phyloP scores from a whole-genome alignment of 805 yeast species.

The Blastobotrys chiropterorum region DNA sequence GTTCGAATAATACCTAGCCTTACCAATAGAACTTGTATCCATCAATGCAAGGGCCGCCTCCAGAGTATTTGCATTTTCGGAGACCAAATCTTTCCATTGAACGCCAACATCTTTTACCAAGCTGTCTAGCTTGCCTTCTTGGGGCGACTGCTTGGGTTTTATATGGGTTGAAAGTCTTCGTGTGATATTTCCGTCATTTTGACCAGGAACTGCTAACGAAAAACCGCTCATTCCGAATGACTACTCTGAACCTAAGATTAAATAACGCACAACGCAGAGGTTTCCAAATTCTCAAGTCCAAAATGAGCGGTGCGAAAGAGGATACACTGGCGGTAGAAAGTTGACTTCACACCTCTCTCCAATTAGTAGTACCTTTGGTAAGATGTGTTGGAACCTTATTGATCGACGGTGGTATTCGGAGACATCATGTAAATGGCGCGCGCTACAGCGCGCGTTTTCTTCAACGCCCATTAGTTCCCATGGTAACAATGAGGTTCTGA shows the following conservation, averaged over 20 bases:
- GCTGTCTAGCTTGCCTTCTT: conserved; percentile 8
- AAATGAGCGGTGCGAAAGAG: too few relatives aligned
- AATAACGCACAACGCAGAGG: too few relatives aligned
- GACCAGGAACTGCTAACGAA: conserved; percentile 7
- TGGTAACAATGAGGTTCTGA: too few relatives aligned
- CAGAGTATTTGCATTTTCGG: conserved; percentile 65
- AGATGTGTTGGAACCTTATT: not conserved
- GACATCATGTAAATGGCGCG: not conserved
- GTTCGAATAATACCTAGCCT: conserved; percentile 65
- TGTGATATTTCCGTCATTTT: conserved; percentile 9
- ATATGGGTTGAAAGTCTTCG: conserved; percentile 16
- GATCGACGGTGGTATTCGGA: not conserved
- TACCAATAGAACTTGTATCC: conserved; percentile 87
- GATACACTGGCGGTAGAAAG: too few relatives aligned
- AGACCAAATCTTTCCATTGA: conserved; percentile 46
- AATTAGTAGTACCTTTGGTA: too few relatives aligned
- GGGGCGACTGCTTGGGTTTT: conserved; percentile 4
- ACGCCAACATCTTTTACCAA: conserved; percentile 31
- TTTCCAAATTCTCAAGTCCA: too few relatives aligned
- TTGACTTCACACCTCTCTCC: too few relatives aligned
- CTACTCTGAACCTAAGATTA: too few relatives aligned
- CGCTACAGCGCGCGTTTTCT: not conserved
- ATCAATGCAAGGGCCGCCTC: conserved; percentile 77
- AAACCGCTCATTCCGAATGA: conserved; percentile 6
- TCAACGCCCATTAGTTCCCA: too few relatives aligned